Evolutionary conservation across 2,329 filamentous ascomycete species (phyloP).

Genomic region (Neofusicoccum sp.): DNA sequence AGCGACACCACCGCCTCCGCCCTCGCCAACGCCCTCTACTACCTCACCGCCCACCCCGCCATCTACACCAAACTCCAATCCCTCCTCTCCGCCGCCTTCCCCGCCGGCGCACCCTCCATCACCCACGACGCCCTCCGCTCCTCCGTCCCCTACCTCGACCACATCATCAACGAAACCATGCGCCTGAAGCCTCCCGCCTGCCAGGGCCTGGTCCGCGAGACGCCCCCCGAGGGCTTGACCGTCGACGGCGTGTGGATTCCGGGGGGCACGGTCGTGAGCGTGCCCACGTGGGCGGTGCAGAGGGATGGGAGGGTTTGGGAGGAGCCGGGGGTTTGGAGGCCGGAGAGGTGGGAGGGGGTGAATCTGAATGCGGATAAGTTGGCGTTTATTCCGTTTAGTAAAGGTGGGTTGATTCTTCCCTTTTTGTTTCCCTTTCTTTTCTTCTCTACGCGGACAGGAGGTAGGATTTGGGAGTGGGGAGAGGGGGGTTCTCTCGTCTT

Average conservation of each 20-base stretch:
- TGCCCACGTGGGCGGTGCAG: slow-evolving; percentile 23
- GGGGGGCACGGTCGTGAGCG: slow-evolving; percentile 26
- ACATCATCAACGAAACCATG: slow-evolving; percentile 44
- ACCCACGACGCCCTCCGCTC: slow-evolving; percentile 29
- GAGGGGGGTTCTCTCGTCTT: no score
- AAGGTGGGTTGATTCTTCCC: background rate
- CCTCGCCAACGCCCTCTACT: slow-evolving; percentile 12
- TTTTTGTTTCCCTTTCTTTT: background rate
- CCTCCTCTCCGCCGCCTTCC: slow-evolving; percentile 27
- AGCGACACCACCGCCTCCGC: slow-evolving; percentile 10
- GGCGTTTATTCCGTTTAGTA: slow-evolving; percentile 15
- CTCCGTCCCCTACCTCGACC: slow-evolving; percentile 35
- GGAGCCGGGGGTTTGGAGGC: background rate
- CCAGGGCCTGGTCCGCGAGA: slow-evolving; percentile 35
- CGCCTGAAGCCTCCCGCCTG: slow-evolving; percentile 44
- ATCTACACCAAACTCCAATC: slow-evolving; percentile 15
- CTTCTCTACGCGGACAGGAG: no score
- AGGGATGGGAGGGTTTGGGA: slow-evolving; percentile 8
- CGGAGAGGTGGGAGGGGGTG: slow-evolving; percentile 11
- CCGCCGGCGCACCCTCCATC: slow-evolving; percentile 26
- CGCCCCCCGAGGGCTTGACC: slow-evolving; percentile 38
- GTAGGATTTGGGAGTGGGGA: no score
- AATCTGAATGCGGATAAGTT: background rate
- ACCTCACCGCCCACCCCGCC: slow-evolving; percentile 23
- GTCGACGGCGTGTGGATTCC: slow-evolving; percentile 37